Base-by-base conservation (phyloP, 257 asterid genomes). In the Buddleja alternifolia region DNA sequence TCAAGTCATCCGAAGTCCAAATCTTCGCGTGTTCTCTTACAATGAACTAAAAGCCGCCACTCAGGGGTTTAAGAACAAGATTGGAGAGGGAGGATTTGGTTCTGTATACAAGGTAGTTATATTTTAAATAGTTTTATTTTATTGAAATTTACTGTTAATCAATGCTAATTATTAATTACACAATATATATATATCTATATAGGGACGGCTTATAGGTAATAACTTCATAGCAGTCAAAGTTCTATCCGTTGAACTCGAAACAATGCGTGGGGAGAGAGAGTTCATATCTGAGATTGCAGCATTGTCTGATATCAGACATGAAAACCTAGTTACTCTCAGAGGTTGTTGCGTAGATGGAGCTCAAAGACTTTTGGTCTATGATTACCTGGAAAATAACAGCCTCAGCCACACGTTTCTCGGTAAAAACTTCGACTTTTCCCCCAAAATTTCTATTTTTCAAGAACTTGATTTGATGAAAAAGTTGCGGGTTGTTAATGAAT, bases 31-130 rank as follows among this genome's bases (percentile, higher is more conserved):
- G 17, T 86, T 81, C 60, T 45, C 83, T 9, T 83, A 81, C 81
- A 42, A 71, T 5, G 89, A 84, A 20, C 75, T 90, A 70, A 69
- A 78, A 77, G 51, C 76, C 41, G 94, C 89, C 9, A 86, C 96
- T 36, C 86, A 77, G 46, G 94, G 90, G 3, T 90, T 88, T 69
- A 83, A 75, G 69, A 73, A 84, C 80, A 87, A 87, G 73, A 76
- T 90, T 63, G 97, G 96, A 62, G 88, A 88, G 52, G 96, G 97
- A 8, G 94, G 85, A 19, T 83, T 83, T 63, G 92, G 94, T 48
- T 42, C 66, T 73, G 96, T 90, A 70, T 90, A 88, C 86, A 86
- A 83, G 92, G 96, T 86, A 66, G 23, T 57, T 36, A 3, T 48
- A 29, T 10, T 21, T 10, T 34, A 10, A 8, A 40, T 23, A 61